These are phyloP conservation scores for Euphorbia tirucalli DNA, from an alignment of 345 rosid genomes.

Conservation along the genomic window DNA sequence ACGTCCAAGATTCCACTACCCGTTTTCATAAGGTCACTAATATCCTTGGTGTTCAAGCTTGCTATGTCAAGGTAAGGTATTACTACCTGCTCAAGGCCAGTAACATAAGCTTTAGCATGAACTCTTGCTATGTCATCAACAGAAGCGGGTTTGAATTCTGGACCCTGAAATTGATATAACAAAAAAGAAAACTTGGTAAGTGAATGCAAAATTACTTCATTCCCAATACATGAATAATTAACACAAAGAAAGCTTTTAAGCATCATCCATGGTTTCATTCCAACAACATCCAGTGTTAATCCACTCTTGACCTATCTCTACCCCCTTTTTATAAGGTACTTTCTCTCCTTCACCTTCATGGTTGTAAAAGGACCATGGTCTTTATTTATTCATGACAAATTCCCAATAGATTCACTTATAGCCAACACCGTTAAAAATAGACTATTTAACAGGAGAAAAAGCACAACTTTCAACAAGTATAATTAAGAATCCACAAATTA, in stretches of 20 bases:
- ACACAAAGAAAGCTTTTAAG: neutral
- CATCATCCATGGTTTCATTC: neutral
- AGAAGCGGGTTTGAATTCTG: conserved; percentile 72
- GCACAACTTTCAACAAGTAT: neutral
- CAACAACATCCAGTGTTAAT: neutral
- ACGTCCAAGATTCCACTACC: no score
- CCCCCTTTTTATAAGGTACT: neutral
- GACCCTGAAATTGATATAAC: conserved; percentile 62
- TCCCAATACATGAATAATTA: neutral
- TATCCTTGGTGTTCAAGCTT: no score
- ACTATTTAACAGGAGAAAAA: no score
- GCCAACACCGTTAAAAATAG: no score
- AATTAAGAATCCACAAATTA: neutral
- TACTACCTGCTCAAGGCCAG: conserved; percentile 82
- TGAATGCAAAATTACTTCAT: neutral
- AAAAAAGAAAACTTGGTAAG: neutral
- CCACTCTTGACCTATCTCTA: neutral
- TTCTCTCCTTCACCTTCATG: neutral
- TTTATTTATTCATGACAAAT: neutral
- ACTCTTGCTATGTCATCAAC: conserved; percentile 71
- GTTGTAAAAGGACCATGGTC: neutral
- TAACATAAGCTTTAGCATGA: conserved; percentile 72
- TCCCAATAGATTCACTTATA: no score
- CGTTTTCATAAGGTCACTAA: neutral
- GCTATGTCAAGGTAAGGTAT: conserved; percentile 1